Percentiles rank a stretch among this genome's conserved stretches.
Evolutionary conservation across 805 yeast genomes (phyloP).

Genomic region (Maudiozyma serrabonitensis): DNA sequence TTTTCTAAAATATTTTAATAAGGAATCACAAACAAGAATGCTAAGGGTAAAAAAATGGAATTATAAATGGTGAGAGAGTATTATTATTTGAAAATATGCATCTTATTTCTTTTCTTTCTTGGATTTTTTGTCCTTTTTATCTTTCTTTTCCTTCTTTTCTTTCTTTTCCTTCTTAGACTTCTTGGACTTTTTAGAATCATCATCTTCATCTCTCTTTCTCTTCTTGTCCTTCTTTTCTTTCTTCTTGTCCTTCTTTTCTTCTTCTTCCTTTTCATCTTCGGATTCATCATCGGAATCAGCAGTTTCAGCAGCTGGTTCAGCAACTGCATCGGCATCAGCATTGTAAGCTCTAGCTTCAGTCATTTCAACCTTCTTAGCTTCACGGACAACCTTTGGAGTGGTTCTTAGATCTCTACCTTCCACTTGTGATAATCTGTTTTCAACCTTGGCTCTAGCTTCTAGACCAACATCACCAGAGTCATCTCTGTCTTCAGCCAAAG

Average conservation of each 20-base stretch:
- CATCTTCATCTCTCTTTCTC: slow-evolving; percentile 26
- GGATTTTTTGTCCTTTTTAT: slow-evolving; percentile 27
- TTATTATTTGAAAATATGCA: background rate
- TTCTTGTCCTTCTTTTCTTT: slow-evolving; percentile 29
- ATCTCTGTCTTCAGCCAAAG: slow-evolving; percentile 92
- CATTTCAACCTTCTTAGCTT: slow-evolving; percentile 78
- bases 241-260: slow-evolving; percentile 30
- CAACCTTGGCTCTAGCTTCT: slow-evolving; percentile 86
- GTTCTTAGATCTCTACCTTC: slow-evolving; percentile 97
- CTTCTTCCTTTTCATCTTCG: slow-evolving; percentile 29
- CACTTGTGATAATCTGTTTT: slow-evolving; percentile 83
- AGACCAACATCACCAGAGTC: slow-evolving; percentile 92
- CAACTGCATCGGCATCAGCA: slow-evolving; percentile 81
- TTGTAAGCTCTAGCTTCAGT: slow-evolving; percentile 82
- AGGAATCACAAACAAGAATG: background rate
- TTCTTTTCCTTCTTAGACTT: slow-evolving; percentile 31
- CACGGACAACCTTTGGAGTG: slow-evolving; percentile 71
- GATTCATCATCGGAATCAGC: slow-evolving; percentile 33
- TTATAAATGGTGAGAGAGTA: slow-evolving; percentile 19
- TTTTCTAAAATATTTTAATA: slow-evolving; percentile 3
- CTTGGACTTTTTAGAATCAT: slow-evolving; percentile 25
- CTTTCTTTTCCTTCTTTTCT: slow-evolving; percentile 24
- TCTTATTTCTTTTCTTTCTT: slow-evolving; percentile 23
- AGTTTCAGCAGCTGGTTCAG: slow-evolving; percentile 44
- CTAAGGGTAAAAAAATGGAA: background rate